A percentile compares a stretch with the other conserved stretches of the same genome.
These are phyloP conservation scores for Neonectria neomacrospora DNA, from an alignment of 2,329 filamentous ascomycete genomes.

Conservation along the genomic window DNA sequence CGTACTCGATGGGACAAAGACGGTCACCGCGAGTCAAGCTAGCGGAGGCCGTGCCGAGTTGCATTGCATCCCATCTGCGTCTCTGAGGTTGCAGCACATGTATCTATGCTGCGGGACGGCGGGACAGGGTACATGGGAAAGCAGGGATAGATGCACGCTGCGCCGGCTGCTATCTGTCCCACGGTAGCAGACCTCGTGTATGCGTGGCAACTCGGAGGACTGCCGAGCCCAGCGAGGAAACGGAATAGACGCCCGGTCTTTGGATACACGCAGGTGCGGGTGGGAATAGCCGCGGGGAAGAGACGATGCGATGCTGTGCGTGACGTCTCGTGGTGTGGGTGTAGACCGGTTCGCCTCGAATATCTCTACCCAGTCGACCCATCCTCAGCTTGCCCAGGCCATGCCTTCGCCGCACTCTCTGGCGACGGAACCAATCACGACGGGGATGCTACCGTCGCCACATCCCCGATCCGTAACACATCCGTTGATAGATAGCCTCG, in stretches of 20 bases:
- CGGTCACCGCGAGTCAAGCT: background rate
- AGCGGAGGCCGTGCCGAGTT: background rate
- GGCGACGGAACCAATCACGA: background rate
- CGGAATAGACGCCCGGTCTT: background rate
- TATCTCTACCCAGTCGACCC: background rate
- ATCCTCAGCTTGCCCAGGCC: background rate
- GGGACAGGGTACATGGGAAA: background rate
- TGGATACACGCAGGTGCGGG: background rate
- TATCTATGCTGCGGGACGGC: background rate
- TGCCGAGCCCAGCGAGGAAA: background rate
- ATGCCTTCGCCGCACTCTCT: background rate
- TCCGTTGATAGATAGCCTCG: background rate
- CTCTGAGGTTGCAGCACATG: background rate
- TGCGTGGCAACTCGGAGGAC: background rate
- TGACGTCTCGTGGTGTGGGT: background rate
- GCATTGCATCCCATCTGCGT: background rate
- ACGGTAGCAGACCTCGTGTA: background rate
- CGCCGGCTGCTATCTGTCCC: background rate
- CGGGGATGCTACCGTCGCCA: background rate
- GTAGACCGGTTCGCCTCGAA: background rate
- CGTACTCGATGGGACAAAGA: background rate
- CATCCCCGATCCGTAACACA: background rate
- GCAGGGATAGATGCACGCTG: background rate
- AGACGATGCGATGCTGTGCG: no score
- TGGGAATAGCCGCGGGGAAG: background rate